Evolutionary conservation across 2,329 filamentous ascomycete species (phyloP).

Genomic region (Chaetomium olivaceum): DNA sequence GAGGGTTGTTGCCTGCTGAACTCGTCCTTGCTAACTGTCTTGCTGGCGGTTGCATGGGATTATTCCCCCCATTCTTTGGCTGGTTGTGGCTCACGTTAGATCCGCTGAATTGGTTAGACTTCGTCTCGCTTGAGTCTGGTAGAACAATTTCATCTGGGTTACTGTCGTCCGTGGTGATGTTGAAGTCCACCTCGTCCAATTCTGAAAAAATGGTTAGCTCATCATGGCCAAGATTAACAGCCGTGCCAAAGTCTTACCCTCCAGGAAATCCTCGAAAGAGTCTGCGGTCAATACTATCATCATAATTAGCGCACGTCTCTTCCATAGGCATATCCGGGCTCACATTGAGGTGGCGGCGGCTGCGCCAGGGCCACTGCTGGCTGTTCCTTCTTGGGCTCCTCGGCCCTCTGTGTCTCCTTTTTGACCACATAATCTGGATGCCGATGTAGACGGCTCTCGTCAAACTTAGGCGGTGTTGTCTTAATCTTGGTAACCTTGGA

Average conservation of each 20-base stretch:
- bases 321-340: background rate
- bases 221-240: conserved; percentile 18
- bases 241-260: conserved; percentile 42
- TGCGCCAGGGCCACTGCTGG: conserved; percentile 9
- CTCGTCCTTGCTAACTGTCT: conserved; percentile 37
- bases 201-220: conserved; percentile 45
- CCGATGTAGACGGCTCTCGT: conserved; percentile 76
- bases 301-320: background rate
- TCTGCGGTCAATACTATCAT: conserved; percentile 38
- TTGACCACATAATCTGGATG: conserved; percentile 72
- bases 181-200: conserved; percentile 77
- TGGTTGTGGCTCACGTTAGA: conserved; percentile 33
- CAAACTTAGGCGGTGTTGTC: conserved; percentile 72
- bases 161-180: conserved; percentile 64
- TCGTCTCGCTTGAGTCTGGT: conserved; percentile 41
- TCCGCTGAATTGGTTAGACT: conserved; percentile 33
- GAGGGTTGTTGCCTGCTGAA: conserved; percentile 37
- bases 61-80: conserved; percentile 28
- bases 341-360: conserved; percentile 23
- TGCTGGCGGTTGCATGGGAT: conserved; percentile 44
- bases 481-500: conserved; percentile 89
- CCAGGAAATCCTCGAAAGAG: conserved; percentile 55
- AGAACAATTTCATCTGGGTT: conserved; percentile 77
- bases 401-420: conserved; percentile 46
- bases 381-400: conserved; percentile 30